Conservation (phyloP, 495 filamentous ascomycete genomes). For the Neurospora terricola region DNA sequence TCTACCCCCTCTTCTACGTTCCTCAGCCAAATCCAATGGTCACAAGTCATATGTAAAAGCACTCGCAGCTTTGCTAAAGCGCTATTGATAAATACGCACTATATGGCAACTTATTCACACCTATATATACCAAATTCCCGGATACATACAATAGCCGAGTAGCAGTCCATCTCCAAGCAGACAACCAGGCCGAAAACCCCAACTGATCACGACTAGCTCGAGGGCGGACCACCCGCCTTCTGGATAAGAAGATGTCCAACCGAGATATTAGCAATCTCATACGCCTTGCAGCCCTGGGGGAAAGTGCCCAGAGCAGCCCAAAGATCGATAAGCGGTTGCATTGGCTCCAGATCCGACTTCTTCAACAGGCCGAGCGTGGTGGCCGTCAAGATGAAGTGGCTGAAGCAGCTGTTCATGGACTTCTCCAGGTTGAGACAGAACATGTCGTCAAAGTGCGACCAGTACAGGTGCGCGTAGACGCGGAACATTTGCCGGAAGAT, state of each 20-base stretch:
- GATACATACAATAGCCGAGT: neutral
- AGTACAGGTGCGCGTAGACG: slow-evolving; percentile 86
- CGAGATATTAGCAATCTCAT: slow-evolving; percentile 41
- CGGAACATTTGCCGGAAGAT: slow-evolving; percentile 98
- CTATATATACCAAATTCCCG: neutral
- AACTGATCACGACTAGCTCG: neutral
- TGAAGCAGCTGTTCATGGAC: slow-evolving; percentile 89
- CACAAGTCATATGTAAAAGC: neutral
- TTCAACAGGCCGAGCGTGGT: slow-evolving; percentile 75
- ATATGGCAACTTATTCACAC: neutral
- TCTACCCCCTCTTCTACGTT: neutral
- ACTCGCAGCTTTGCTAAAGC: neutral
- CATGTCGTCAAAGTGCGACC: slow-evolving; percentile 74
- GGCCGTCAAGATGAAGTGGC: slow-evolving; percentile 83
- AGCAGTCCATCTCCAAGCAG: neutral
- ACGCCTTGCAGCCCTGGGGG: slow-evolving; percentile 55
- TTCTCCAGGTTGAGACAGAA: slow-evolving; percentile 74
- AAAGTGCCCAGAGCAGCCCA: slow-evolving; percentile 80
- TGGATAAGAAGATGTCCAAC: slow-evolving; percentile 36
- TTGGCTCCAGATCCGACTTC: slow-evolving; percentile 81
- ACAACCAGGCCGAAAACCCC: neutral
- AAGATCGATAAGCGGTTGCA: slow-evolving; percentile 85
- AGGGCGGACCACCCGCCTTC: slow-evolving; percentile 26
- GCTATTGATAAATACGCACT: neutral
- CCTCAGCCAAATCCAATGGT: neutral